These are phyloP conservation scores for Fusarium camptoceras DNA, from an alignment of 2,329 filamentous ascomycete genomes.

Conservation along the genomic window DNA sequence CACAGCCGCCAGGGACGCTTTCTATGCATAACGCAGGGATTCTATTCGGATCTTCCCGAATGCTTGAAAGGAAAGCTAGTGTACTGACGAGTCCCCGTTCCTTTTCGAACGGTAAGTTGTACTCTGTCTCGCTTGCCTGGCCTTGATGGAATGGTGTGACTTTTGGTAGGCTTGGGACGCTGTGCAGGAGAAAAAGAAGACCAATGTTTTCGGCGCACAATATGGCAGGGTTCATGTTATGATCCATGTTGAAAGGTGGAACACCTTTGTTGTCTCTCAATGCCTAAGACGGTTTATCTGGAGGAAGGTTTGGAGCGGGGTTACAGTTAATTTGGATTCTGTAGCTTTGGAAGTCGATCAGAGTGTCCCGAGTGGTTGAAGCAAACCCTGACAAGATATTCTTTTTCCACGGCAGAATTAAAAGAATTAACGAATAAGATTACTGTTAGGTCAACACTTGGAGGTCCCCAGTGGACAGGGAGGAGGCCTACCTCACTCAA, in stretches of 20 bases:
- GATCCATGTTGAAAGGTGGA: neutral
- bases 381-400: fast-evolving
- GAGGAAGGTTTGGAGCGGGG: neutral
- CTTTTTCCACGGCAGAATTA: fast-evolving
- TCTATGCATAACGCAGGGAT: neutral
- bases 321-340: neutral
- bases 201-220: neutral
- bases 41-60: neutral
- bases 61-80: neutral
- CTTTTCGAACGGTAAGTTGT: neutral
- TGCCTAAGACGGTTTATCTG: neutral
- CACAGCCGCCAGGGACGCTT: neutral
- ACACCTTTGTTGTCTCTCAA: neutral
- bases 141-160: neutral
- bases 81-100: neutral
- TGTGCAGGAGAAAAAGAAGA: neutral
- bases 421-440: fast-evolving
- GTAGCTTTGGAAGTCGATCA: neutral
- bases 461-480: neutral
- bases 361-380: fast-evolving
- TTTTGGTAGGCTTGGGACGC: neutral
- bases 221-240: neutral
- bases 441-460: fast-evolving
- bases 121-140: neutral
- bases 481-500: neutral